Evolutionary conservation across 441 rosid species (phyloP), one percentile per base, ranked within the genome.

Genomic region (Populus hybrid): DNA sequence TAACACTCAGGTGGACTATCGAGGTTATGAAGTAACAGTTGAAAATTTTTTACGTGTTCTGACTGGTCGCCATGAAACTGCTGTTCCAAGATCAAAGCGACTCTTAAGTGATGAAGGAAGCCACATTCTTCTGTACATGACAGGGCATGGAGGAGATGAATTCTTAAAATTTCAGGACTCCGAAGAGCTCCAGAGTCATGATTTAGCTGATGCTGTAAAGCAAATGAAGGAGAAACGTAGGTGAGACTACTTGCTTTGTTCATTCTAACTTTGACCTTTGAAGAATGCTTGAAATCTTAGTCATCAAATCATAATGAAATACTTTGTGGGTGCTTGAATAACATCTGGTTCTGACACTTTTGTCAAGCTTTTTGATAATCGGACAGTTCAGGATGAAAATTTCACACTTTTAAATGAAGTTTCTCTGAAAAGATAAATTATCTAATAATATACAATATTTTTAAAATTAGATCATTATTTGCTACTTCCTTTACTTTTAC

Each of bases 61-160:
- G 83, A 97, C 97, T 67, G 98, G 98, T 70, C 97, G 91, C 67
- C 97, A 94, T 75, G 94, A 84, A 79, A 76, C 86, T 86, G 91
- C 98, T 83, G 97, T 97, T 86, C 99, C 99, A 82, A 91, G 99
- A 86, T 93, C 99, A 76, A 91, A 97, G 86, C 98, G 97, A 75
- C 98, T 97, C 40, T 83, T 94, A 79, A 97, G 98, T 85, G 99
- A 97, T 67, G 98, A 97, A 85, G 98, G 98, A 85, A 94, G 98
- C 82, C 99, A 94, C 85, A 92, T 97, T 85, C 92, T 97, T 82
- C 82, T 97, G 68, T 97, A 93, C 85, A 97, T 94, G 99, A 97
- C 98, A n/a, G 98, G 98, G 70, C 98, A 94, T 84, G 98, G 98
- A 1, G 98, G 99, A 82, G 98, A 97, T 80, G 98, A 94, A 68